phyloP scores from a whole-genome alignment of 345 rosid species.

The Rubroshorea leprosula region DNA sequence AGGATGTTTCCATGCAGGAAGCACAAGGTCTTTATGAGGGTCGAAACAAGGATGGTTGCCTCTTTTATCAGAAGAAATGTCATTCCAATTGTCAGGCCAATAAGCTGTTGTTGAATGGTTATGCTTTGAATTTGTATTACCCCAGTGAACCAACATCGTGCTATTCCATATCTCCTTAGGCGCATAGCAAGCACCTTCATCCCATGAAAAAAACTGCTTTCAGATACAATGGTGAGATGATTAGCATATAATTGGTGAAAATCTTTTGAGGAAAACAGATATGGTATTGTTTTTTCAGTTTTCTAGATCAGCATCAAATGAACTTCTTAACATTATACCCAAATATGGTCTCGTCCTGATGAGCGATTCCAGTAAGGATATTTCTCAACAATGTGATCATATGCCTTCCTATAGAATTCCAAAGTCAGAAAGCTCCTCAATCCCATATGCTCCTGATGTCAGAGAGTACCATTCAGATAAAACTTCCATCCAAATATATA shows the following conservation, averaged over 20 bases:
- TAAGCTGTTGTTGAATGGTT: conserved; percentile 93
- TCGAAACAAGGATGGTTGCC: conserved; percentile 96
- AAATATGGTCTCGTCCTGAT: conserved; percentile 87
- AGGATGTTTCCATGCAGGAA: conserved; percentile 97
- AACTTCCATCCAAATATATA: background rate
- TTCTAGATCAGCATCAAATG: conserved; percentile 1
- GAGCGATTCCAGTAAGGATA: conserved; percentile 88
- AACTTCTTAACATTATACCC: conserved; percentile 50
- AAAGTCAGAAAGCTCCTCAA: conserved; percentile 88
- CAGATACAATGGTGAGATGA: conserved; percentile 27
- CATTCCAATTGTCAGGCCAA: conserved; percentile 83
- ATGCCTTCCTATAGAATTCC: conserved; percentile 76
- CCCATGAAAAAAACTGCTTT: conserved; percentile 97
- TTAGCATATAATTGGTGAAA: conserved; percentile 24
- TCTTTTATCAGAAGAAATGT: conserved; percentile 58
- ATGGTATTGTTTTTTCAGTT: background rate
- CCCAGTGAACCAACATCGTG: conserved; percentile 99
- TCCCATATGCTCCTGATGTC: conserved; percentile 64
- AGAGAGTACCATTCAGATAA: conserved; percentile 12
- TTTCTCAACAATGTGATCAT: conserved; percentile 55
- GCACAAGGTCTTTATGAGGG: conserved; percentile 87
- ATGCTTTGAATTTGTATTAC: conserved; percentile 92
- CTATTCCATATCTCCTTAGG: conserved; percentile 99
- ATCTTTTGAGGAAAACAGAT: conserved; percentile 1
- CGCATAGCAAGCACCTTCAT: conserved; percentile 99